Conservation (phyloP, 345 rosid species). For the Citrus reticulata region DNA sequence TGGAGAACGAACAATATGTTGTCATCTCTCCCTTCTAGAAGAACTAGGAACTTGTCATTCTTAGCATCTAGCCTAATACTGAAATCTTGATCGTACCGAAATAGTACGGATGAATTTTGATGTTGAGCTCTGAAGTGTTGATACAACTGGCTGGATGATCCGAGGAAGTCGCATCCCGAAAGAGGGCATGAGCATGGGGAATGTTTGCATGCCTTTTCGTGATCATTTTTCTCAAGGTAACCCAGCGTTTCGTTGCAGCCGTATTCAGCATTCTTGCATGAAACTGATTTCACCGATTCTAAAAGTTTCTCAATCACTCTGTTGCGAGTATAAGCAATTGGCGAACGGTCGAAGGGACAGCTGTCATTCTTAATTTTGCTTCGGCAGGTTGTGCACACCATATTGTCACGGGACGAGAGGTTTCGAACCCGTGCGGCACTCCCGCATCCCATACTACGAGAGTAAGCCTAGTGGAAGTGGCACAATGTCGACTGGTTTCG, state of each 20-base stretch:
- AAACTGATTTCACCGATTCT: not conserved
- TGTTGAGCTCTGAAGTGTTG: not conserved
- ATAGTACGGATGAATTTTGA: not conserved
- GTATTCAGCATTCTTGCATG: not conserved
- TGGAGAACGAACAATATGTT: constrained; percentile 21
- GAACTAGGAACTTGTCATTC: constrained; percentile 18
- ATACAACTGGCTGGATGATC: not conserved
- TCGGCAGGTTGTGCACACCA: constrained; percentile 18
- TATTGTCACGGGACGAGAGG: too few species aligned
- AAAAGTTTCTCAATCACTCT: not conserved
- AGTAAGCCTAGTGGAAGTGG: too few species aligned
- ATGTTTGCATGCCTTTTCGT: not conserved
- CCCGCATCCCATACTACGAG: too few species aligned
- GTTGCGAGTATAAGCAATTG: not conserved
- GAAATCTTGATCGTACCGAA: not conserved
- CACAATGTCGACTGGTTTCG: too few species aligned
- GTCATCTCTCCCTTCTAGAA: constrained; percentile 22
- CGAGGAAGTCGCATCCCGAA: not conserved
- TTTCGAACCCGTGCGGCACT: too few species aligned
- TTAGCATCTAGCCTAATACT: not conserved
- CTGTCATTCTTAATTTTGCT: not conserved
- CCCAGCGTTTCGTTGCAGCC: constrained; percentile 1
- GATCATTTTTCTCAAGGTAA: not conserved
- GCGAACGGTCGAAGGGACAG: constrained; percentile 6
- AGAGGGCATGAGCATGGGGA: not conserved